A percentile compares a stretch with the other conserved stretches of the same genome.
phyloP scores from a whole-genome alignment of 177 flowering plant species.

The Tripterygium wilfordii region DNA sequence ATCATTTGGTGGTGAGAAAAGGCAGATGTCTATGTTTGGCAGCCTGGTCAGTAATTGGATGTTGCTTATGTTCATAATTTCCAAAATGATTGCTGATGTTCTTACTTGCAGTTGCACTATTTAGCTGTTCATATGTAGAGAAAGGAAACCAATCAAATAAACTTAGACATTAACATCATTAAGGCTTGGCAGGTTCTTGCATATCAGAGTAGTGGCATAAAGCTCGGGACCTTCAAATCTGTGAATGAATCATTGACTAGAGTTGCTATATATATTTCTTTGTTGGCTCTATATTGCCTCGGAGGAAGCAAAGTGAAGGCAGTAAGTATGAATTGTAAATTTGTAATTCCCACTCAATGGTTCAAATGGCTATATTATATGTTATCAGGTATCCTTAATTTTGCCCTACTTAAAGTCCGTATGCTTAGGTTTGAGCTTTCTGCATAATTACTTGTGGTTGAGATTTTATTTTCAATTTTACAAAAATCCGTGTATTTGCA shows the following conservation, averaged over 20 bases:
- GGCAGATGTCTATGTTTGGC: slow-evolving; percentile 83
- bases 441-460: no score
- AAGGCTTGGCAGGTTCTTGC: slow-evolving; percentile 61
- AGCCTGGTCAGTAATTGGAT: slow-evolving; percentile 44
- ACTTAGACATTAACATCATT: no score
- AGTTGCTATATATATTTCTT: slow-evolving; percentile 80
- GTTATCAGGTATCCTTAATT: no score
- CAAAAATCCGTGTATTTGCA: no score
- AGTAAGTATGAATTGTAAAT: no score
- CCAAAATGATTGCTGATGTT: not conserved
- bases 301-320: slow-evolving; percentile 98
- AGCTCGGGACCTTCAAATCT: slow-evolving; percentile 79
- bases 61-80: not conserved
- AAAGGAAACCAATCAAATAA: slow-evolving; percentile 3
- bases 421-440: no score
- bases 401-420: no score
- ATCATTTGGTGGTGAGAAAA: slow-evolving; percentile 94
- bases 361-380: no score
- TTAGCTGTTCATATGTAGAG: slow-evolving; percentile 5
- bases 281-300: slow-evolving; percentile 77
- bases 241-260: slow-evolving; percentile 90
- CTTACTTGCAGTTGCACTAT: not conserved
- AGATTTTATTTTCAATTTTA: no score
- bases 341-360: no score
- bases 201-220: slow-evolving; percentile 77